These are phyloP conservation scores for Cerioporus squamosus DNA, from an alignment of 1,284 basidiomycete genomes.

Conservation along the genomic window DNA sequence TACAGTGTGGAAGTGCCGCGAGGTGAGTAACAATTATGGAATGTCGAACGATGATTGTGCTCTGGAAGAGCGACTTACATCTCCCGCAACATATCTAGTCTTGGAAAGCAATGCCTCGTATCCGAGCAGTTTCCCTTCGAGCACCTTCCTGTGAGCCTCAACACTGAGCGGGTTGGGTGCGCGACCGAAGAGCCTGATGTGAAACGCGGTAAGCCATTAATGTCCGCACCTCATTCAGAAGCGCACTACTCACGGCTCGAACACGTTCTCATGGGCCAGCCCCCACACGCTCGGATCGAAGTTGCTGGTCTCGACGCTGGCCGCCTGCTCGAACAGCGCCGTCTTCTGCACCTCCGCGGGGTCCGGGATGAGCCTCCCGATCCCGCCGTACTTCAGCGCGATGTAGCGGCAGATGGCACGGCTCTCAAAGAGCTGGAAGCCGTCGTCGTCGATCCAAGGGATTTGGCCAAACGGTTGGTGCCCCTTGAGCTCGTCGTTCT, in stretches of 20 bases:
- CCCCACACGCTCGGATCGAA: slow-evolving; percentile 50
- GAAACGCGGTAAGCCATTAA: neutral
- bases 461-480: slow-evolving; percentile 71
- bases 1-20: slow-evolving; percentile 21
- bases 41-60: too few relatives aligned
- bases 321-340: slow-evolving; percentile 60
- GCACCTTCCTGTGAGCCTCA: slow-evolving; percentile 15
- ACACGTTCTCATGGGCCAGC: slow-evolving; percentile 49
- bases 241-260: slow-evolving; percentile 45
- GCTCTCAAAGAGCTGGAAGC: slow-evolving; percentile 51
- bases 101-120: slow-evolving; percentile 53
- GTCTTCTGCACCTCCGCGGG: slow-evolving; percentile 37
- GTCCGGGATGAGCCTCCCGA: slow-evolving; percentile 38
- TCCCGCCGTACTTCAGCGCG: slow-evolving; percentile 45
- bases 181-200: neutral
- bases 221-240: too few relatives aligned
- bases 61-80: slow-evolving; percentile 35
- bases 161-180: slow-evolving; percentile 20
- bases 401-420: slow-evolving; percentile 58
- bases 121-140: slow-evolving; percentile 44
- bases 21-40: neutral
- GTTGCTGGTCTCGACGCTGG: slow-evolving; percentile 53
- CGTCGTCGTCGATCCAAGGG: slow-evolving; percentile 61
- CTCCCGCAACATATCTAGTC: slow-evolving; percentile 51
- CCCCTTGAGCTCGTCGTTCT: slow-evolving; percentile 44